Evolutionary conservation across 1,284 basidiomycete species (phyloP).

Genomic region (Malassezia globosa): DNA sequence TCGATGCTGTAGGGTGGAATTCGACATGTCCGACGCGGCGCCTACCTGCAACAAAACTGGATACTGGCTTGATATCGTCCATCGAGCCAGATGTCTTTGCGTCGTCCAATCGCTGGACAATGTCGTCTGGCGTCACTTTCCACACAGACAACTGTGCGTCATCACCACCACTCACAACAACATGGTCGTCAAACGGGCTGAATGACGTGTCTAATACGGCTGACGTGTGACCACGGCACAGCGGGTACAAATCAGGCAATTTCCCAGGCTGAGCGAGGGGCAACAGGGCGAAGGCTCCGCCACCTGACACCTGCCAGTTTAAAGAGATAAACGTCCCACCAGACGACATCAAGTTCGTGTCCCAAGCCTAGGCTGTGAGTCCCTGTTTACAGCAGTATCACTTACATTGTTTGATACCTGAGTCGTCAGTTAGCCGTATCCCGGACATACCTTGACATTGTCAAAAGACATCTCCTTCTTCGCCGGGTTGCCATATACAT

Average conservation of each 20-base stretch:
- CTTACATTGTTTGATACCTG: slow-evolving; percentile 39
- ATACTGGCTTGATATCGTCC: slow-evolving; percentile 64
- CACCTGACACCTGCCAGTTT: slow-evolving; percentile 89
- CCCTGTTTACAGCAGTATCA: background rate
- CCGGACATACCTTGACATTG: slow-evolving; percentile 60
- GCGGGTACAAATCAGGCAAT: slow-evolving; percentile 80
- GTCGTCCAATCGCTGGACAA: slow-evolving; percentile 29
- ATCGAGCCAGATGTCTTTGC: slow-evolving; percentile 49
- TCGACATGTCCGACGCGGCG: slow-evolving; percentile 85
- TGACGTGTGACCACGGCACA: slow-evolving; percentile 71
- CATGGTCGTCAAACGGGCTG: slow-evolving; percentile 82
- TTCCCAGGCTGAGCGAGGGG: slow-evolving; percentile 56
- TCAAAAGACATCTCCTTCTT: slow-evolving; percentile 55
- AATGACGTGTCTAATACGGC: slow-evolving; percentile 91
- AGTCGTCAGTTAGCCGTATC: background rate
- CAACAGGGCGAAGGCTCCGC: slow-evolving; percentile 85
- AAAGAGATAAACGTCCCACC: slow-evolving; percentile 62
- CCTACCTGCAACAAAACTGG: slow-evolving; percentile 46
- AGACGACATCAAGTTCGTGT: slow-evolving; percentile 83
- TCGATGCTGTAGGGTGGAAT: slow-evolving; percentile 82
- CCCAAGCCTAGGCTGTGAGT: slow-evolving; percentile 61
- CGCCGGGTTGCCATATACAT: slow-evolving; percentile 63
- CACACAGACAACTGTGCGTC: slow-evolving; percentile 87
- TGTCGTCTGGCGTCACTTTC: slow-evolving; percentile 58
- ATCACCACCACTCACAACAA: slow-evolving; percentile 81